phyloP scores from a whole-genome alignment of 805 yeast genomes.

The Metschnikowia picachoensis region DNA sequence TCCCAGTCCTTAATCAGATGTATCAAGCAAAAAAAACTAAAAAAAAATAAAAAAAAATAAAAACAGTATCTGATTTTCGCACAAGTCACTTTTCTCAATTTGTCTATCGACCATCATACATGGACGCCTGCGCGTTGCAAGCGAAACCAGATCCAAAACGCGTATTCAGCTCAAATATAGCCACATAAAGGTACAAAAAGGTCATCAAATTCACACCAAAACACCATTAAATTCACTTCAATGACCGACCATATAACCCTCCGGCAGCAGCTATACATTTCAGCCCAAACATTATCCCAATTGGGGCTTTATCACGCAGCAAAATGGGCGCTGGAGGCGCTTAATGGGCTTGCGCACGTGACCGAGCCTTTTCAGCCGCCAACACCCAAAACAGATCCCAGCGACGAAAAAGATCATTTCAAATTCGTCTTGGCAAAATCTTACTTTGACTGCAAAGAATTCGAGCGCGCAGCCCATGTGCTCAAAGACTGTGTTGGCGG shows the following conservation, averaged over 20 bases:
- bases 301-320: slow-evolving; percentile 66
- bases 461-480: slow-evolving; percentile 65
- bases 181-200: too few species aligned
- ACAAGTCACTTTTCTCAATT: too few species aligned
- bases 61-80: too few species aligned
- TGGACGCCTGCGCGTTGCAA: too few species aligned
- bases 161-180: too few species aligned
- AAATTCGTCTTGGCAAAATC: slow-evolving; percentile 59
- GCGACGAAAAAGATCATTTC: slow-evolving; percentile 41
- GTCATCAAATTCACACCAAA: too few species aligned
- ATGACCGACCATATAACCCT: slow-evolving; percentile 10
- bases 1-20: too few species aligned
- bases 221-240: too few species aligned
- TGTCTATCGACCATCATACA: too few species aligned
- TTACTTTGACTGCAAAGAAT: slow-evolving; percentile 80
- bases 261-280: slow-evolving; percentile 25
- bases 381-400: slow-evolving; percentile 11
- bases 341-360: slow-evolving; percentile 48
- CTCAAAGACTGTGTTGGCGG: slow-evolving; percentile 51
- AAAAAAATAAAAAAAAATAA: too few species aligned
- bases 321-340: slow-evolving; percentile 82
- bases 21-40: too few species aligned
- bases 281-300: slow-evolving; percentile 42
- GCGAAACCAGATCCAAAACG: too few species aligned
- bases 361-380: slow-evolving; percentile 16